A percentile compares a stretch with the other conserved stretches of the same genome.
These are phyloP conservation scores for Komagataella kurtzmanii DNA, from an alignment of 805 yeast genomes.

Conservation along the genomic window DNA sequence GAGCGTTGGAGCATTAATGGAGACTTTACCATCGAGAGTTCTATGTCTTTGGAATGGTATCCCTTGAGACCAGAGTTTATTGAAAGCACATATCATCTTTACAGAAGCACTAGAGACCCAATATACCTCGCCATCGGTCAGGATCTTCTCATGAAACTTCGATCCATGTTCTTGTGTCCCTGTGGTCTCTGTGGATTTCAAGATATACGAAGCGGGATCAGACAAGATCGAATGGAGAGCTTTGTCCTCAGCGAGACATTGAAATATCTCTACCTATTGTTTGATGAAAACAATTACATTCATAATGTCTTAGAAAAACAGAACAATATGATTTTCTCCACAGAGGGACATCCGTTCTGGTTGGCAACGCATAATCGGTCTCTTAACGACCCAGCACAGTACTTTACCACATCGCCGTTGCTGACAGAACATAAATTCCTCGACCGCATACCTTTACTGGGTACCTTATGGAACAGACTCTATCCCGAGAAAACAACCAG, in stretches of 20 bases:
- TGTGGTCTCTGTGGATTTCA: constrained; percentile 80
- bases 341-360: constrained; percentile 93
- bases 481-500: not conserved
- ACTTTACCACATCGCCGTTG: constrained; percentile 1
- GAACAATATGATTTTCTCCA: constrained; percentile 42
- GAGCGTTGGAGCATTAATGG: constrained; percentile 63
- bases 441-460: not conserved
- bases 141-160: constrained; percentile 41
- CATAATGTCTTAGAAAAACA: constrained; percentile 18
- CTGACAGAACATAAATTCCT: constrained; percentile 1
- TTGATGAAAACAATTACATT: constrained; percentile 54
- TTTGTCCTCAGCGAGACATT: constrained; percentile 82
- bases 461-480: not conserved
- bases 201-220: constrained; percentile 46
- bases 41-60: constrained; percentile 70
- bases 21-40: constrained; percentile 14
- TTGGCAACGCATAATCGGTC: constrained; percentile 19
- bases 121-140: constrained; percentile 68
- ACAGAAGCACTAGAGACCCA: constrained; percentile 78
- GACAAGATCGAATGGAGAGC: constrained; percentile 81
- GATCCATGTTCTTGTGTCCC: constrained; percentile 33
- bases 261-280: constrained; percentile 68
- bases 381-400: not conserved
- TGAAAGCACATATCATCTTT: constrained; percentile 77
- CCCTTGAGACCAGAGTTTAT: constrained; percentile 87